A percentile compares a stretch with the other conserved stretches of the same genome.
Evolutionary conservation across 495 filamentous ascomycete species (phyloP).

Genomic region (Amniculicola lignicola): DNA sequence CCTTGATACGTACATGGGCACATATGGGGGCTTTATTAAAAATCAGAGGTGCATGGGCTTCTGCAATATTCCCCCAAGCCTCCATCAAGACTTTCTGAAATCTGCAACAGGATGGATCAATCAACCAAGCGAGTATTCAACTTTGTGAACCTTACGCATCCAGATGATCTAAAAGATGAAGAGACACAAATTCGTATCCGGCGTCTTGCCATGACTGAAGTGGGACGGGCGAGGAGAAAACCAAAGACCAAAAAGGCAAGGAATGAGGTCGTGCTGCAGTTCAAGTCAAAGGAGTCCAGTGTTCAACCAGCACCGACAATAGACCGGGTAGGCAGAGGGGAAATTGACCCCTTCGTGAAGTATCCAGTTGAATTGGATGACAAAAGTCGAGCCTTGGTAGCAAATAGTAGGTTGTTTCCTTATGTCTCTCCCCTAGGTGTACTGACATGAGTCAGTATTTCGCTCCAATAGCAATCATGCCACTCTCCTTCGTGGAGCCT

Average conservation of each 20-base stretch:
- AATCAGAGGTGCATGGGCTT: background rate
- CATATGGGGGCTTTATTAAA: background rate
- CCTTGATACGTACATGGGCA: background rate
- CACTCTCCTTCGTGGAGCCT: slow-evolving; percentile 1
- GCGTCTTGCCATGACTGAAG: slow-evolving; percentile 18
- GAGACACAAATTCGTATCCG: slow-evolving; percentile 14
- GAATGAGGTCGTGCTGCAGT: slow-evolving; percentile 18
- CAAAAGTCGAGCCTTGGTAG: background rate
- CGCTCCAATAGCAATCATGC: slow-evolving; percentile 1
- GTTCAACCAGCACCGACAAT: background rate
- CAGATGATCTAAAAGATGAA: slow-evolving; percentile 14
- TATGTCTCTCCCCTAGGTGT: background rate
- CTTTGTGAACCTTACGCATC: slow-evolving; percentile 14
- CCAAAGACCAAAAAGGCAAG: slow-evolving; percentile 12
- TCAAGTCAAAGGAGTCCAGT: background rate
- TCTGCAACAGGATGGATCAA: slow-evolving; percentile 5
- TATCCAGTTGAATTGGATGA: slow-evolving; percentile 17
- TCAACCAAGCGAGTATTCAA: slow-evolving; percentile 6
- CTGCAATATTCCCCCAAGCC: background rate
- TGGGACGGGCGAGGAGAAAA: slow-evolving; percentile 4
- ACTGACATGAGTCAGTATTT: slow-evolving; percentile 1
- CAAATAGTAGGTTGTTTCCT: slow-evolving; percentile 12
- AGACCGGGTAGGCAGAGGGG: background rate
- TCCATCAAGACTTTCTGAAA: background rate
- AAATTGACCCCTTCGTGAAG: slow-evolving; percentile 10